Evolutionary conservation across 2,329 filamentous ascomycete species (phyloP).

Genomic region (Cercospora berteroae): DNA sequence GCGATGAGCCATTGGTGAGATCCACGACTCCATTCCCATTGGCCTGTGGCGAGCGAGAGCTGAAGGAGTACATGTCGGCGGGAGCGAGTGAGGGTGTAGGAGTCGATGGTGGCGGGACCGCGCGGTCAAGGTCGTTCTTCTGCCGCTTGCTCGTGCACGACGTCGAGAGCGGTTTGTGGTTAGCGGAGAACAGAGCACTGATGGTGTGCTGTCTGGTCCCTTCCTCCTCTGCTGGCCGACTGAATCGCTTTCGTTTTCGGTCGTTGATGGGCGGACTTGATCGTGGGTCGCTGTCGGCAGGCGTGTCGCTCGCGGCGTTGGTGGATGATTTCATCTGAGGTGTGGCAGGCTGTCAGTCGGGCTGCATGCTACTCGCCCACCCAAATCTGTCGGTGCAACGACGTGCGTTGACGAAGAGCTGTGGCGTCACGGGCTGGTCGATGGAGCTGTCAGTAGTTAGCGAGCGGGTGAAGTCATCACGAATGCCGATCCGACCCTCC

Average conservation of each 20-base stretch:
- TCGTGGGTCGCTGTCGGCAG: slow-evolving; percentile 29
- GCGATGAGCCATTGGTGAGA: slow-evolving; percentile 46
- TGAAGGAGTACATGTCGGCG: slow-evolving; percentile 57
- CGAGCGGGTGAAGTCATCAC: slow-evolving; percentile 6
- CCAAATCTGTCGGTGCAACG: background rate
- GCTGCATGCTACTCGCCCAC: background rate
- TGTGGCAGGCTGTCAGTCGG: background rate
- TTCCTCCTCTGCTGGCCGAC: slow-evolving; percentile 12
- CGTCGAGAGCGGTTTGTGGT: slow-evolving; percentile 29
- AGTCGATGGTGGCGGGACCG: slow-evolving; percentile 24
- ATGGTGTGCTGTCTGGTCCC: slow-evolving; percentile 43
- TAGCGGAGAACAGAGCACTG: slow-evolving; percentile 45
- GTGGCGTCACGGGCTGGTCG: background rate
- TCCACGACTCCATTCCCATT: slow-evolving; percentile 39
- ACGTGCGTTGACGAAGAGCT: background rate
- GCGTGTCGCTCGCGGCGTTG: slow-evolving; percentile 22
- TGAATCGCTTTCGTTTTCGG: slow-evolving; percentile 11
- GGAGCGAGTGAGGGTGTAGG: slow-evolving; percentile 31
- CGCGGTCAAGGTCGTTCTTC: slow-evolving; percentile 29
- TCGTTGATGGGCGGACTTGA: slow-evolving; percentile 9
- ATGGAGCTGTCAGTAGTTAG: slow-evolving; percentile 1
- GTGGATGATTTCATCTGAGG: slow-evolving; percentile 29
- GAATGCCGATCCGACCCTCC: background rate
- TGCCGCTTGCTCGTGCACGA: slow-evolving; percentile 41
- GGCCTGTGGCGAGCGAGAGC: slow-evolving; percentile 38